These are phyloP conservation scores for Trametes cinnabarina DNA, from an alignment of 768 basidiomycete genomes.

Conservation along the genomic window DNA sequence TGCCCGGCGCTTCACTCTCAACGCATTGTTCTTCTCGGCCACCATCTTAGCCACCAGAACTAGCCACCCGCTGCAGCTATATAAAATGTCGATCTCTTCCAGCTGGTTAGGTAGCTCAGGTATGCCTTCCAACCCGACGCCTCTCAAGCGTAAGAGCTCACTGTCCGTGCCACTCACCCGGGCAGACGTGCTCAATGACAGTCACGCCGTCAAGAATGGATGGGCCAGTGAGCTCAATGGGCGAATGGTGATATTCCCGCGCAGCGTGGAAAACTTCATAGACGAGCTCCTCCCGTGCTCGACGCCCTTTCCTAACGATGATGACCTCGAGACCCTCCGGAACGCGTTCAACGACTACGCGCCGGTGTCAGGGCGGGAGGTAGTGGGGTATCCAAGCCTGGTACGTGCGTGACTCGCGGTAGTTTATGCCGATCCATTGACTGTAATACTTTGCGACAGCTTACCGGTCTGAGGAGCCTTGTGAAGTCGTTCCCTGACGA, in stretches of 20 bases:
- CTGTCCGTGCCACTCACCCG: too few relatives aligned
- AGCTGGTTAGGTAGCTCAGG: too few relatives aligned
- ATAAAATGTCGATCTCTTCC: too few relatives aligned
- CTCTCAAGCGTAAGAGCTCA: too few relatives aligned
- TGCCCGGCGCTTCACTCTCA: too few relatives aligned
- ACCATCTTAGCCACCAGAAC: too few relatives aligned
- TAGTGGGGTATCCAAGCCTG: not conserved
- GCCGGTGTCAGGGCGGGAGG: not conserved
- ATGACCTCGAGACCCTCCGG: not conserved
- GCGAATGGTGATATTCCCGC: not conserved
- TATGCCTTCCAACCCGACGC: too few relatives aligned
- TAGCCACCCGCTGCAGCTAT: too few relatives aligned
- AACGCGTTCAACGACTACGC: not conserved
- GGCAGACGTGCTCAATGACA: not conserved
- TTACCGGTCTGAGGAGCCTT: not conserved
- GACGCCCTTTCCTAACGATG: not conserved
- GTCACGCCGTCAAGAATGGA: not conserved
- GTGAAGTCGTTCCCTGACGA: not conserved
- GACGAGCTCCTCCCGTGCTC: slow-evolving; percentile 2
- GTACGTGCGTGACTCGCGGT: not conserved
- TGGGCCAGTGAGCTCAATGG: not conserved
- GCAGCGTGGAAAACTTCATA: not conserved
- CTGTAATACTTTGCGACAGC: not conserved
- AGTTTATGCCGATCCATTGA: too few relatives aligned
- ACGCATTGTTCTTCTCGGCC: too few relatives aligned